These are phyloP conservation scores for Penicillium fuscoglaucum DNA, from an alignment of 2,329 filamentous ascomycete genomes.

Conservation along the genomic window DNA sequence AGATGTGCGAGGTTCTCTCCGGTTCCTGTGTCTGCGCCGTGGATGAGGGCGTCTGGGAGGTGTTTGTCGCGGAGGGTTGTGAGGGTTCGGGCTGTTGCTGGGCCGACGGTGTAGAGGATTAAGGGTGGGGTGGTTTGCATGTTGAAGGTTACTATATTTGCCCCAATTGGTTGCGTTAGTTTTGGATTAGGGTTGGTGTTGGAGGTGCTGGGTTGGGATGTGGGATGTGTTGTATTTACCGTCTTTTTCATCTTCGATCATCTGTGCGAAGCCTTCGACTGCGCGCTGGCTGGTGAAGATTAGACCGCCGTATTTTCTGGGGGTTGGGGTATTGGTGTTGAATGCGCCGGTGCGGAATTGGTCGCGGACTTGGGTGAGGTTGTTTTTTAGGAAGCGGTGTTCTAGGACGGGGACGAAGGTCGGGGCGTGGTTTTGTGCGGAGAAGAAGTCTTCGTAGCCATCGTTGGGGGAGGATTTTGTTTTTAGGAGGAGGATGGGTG, in stretches of 20 bases:
- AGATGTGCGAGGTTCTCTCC: constrained; percentile 75
- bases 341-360: constrained; percentile 40
- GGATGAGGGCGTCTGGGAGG: constrained; percentile 59
- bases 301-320: constrained; percentile 46
- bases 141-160: constrained; percentile 1
- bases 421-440: constrained; percentile 33
- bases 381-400: constrained; percentile 42
- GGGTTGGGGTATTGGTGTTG: not conserved
- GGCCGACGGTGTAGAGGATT: constrained; percentile 50
- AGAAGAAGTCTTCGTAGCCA: constrained; percentile 49
- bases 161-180: not conserved
- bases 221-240: constrained; percentile 22
- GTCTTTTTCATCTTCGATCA: constrained; percentile 34
- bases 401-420: constrained; percentile 50
- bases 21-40: constrained; percentile 80
- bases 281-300: constrained; percentile 53
- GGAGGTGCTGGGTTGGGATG: not conserved
- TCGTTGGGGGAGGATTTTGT: constrained; percentile 49
- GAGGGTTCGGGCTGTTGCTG: constrained; percentile 65
- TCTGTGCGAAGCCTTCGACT: constrained; percentile 47
- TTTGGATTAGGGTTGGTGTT: not conserved
- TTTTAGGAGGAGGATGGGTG: constrained; percentile 47
- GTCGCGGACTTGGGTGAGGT: constrained; percentile 37
- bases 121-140: constrained; percentile 29
- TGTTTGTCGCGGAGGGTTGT: constrained; percentile 46